Evolutionary conservation across 805 yeast genomes (phyloP), one percentile per base, ranked within the genome.

Genomic region (Nakazawaea molendinolei): DNA sequence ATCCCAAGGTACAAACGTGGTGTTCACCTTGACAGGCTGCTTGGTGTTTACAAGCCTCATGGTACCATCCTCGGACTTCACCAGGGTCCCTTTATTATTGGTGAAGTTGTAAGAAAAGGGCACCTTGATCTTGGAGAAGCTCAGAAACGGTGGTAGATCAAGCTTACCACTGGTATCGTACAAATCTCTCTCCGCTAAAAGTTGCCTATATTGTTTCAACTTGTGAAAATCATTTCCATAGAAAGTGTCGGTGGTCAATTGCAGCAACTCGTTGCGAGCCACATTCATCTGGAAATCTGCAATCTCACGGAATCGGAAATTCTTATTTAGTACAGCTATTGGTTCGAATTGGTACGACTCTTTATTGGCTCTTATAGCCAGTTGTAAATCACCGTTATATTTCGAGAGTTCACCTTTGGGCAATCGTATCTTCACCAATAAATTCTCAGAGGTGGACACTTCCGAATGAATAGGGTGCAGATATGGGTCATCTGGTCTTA

Each of bases 251-350:
- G 55, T 33, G 5, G 57, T 36, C 52, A 48, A 24, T 54, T 16
- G 49, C 47, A 24, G 60, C 44, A 17, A 54, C 49, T 12, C 15
- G 10, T 81, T 79, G 46, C 73, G 69, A 33, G 69, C 70, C 9
- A 86, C 72, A 22, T 73, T 62, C 44, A 74, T 71, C 54, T 92
- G 97, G 55, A 86, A 90, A 57, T 89, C 97, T 0, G 90, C 79
- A 69, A 87, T 74, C 44, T 84, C 86, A 46, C 95, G 71, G 55
- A 90, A 90, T 44, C 82, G 71, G 50, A 77, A 79, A 13, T 79
- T 80, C 40, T 75, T 70, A 47, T 76, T 75, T 14, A 86, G 65
- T 14, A 86, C 69, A 0, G 80, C 87, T 4, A 73, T 68, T 0
- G 95, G 90, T 30, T 66, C 65, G 2, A 73, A 67, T 17, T 57